A percentile compares a stretch with the other conserved stretches of the same genome.
Evolutionary conservation across 305 asterid genomes (phyloP).

Genomic region (Fraxinus greggii): DNA sequence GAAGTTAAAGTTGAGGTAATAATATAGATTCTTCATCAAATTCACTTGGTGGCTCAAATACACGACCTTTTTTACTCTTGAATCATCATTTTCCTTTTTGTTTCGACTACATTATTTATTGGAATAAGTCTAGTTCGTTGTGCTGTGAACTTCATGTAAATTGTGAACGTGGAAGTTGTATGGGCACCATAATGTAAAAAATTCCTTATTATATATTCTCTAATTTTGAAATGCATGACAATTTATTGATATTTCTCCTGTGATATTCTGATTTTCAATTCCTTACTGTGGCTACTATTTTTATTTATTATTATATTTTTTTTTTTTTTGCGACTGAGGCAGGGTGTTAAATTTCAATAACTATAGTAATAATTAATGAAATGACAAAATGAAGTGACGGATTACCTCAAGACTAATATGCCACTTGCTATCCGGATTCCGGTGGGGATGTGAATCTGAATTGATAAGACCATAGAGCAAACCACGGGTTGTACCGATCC

Average conservation of each 20-base stretch:
- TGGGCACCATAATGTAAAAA: not conserved
- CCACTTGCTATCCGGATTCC: constrained; percentile 89
- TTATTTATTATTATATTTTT: too few species aligned
- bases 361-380: constrained; percentile 1
- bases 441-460: constrained; percentile 79
- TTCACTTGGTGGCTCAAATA: not conserved
- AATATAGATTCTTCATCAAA: not conserved
- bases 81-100: not conserved
- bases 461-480: constrained; percentile 88
- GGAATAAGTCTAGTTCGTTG: not conserved
- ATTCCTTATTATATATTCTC: not conserved
- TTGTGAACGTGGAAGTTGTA: not conserved
- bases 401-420: constrained; percentile 79
- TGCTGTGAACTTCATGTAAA: not conserved
- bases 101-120: not conserved
- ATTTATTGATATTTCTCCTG: not conserved
- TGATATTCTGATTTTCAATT: not conserved
- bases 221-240: not conserved
- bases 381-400: constrained; percentile 16
- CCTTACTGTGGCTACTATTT: not conserved
- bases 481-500: constrained; percentile 50
- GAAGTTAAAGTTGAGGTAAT: not conserved
- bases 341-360: not conserved
- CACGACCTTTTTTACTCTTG: not conserved
- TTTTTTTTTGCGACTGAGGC: not conserved